These are phyloP conservation scores for Mycena rosella DNA, from an alignment of 768 basidiomycete genomes.

Conservation along the genomic window DNA sequence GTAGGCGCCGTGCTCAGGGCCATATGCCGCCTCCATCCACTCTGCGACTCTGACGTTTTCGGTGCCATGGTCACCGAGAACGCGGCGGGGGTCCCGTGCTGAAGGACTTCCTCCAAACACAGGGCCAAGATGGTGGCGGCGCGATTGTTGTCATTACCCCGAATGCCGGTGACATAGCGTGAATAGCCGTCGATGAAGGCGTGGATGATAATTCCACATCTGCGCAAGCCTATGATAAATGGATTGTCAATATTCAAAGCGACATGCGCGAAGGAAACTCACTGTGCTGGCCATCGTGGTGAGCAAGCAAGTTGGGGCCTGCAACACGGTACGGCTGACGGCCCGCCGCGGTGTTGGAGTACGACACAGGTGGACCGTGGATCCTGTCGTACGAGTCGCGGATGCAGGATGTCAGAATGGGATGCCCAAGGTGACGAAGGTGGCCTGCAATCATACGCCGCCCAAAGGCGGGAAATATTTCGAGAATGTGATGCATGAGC, in stretches of 20 bases:
- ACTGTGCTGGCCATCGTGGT: constrained; percentile 42
- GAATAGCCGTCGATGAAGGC: constrained; percentile 48
- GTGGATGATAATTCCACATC: constrained; percentile 49
- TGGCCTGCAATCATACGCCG: constrained; percentile 48
- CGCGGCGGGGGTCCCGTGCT: constrained; percentile 9
- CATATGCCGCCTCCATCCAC: constrained; percentile 43
- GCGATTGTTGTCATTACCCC: constrained; percentile 18
- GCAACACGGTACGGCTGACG: constrained; percentile 37
- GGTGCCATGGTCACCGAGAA: constrained; percentile 27
- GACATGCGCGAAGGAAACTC: constrained; percentile 1
- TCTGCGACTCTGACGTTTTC: constrained; percentile 49
- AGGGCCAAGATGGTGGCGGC: constrained; percentile 13
- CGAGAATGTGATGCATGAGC: constrained; percentile 50
- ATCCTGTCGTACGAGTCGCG: constrained; percentile 31
- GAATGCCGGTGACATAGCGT: constrained; percentile 21
- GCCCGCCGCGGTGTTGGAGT: constrained; percentile 36
- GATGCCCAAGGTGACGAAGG: constrained; percentile 37
- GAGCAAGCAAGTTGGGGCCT: constrained; percentile 39
- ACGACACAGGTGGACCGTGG: constrained; percentile 28
- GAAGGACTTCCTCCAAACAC: constrained; percentile 1
- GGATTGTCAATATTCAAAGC: no score
- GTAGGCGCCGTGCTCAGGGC: constrained; percentile 47
- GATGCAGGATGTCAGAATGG: constrained; percentile 30
- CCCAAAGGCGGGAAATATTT: constrained; percentile 47
- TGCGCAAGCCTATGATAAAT: constrained; percentile 43